Base-by-base conservation (phyloP, 768 basidiomycete genomes). In the Amanita subjunquillea region DNA sequence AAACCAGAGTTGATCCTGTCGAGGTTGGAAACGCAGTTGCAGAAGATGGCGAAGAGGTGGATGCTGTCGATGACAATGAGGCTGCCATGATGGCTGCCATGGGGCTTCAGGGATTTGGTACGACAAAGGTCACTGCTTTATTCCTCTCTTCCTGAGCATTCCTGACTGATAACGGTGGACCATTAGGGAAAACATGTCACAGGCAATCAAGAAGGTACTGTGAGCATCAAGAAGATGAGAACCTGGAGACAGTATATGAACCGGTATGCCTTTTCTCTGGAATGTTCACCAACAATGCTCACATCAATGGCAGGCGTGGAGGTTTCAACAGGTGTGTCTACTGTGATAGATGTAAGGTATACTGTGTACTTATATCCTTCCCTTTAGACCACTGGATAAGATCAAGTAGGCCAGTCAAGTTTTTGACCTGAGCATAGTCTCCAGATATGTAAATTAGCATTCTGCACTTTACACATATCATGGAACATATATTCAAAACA, bases 191-290 rank as follows among this genome's bases (percentile, higher is more conserved):
- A 87, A 62, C 78, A 75, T 44, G 88, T 93, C 34, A 72, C 77
- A 36, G 89, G 91, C 22, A 92, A 95, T 55, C 86, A 94, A 67
- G 85, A 87, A 56, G 87, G 85, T 41, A 60, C 55, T 36, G 76
- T 73, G 34, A 67, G 79, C 50, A 67, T 86, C 59, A 92, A 88
- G 76, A 92, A 91, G 70, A 79, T 79, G 53, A 74, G 91, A 55
- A 94, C 91, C 23, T 95, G 92, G 94, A 76, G 92, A 57, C 95
- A 98, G 68, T 99, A 99, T 67, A 99, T 99, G 95, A 97, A 97
- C 66, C 79, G 92, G 82, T 83, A 59, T 45, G 75, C n/a, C 23
- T 22, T 27, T 29, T 10, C 6, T 47, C 13, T 13, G 6, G 23
- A 41, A 10, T 38, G 23, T 7, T 23, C 6, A 10, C 42, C 32